Conservation (phyloP, 768 basidiomycete genomes). For the Daedalea quercina region DNA sequence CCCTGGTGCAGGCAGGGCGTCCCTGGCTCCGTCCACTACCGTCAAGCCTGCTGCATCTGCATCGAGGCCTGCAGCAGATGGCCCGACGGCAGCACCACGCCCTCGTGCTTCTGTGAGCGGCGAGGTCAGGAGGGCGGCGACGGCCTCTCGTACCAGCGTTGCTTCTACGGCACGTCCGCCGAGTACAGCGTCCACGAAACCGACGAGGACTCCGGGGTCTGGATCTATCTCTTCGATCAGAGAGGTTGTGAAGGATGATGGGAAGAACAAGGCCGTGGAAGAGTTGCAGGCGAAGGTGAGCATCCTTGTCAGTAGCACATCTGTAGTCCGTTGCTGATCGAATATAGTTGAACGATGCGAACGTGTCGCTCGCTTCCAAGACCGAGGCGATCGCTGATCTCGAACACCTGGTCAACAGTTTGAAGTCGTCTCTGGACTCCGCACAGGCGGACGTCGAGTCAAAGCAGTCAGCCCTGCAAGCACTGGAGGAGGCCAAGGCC, state of each 20-base stretch:
- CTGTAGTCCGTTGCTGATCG: not conserved
- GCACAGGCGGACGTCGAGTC: conserved; percentile 40
- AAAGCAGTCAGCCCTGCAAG: conserved; percentile 36
- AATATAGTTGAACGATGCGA: conserved; percentile 53
- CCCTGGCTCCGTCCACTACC: conserved; percentile 19
- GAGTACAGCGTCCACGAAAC: conserved; percentile 27
- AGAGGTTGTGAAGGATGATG: conserved; percentile 53
- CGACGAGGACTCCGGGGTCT: conserved; percentile 39
- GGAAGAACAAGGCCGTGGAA: conserved; percentile 37
- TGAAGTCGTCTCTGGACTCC: conserved; percentile 43
- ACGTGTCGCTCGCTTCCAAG: conserved; percentile 47
- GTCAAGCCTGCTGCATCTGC: conserved; percentile 11
- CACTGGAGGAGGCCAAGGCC: conserved; percentile 43
- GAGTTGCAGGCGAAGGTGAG: conserved; percentile 57
- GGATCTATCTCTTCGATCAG: conserved; percentile 70
- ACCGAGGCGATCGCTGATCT: conserved; percentile 42
- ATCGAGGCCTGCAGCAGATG: conserved; percentile 13
- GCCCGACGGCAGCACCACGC: conserved; percentile 28
- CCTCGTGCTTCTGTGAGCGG: conserved; percentile 69
- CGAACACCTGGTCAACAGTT: conserved; percentile 42
- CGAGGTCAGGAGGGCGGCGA: conserved; percentile 45
- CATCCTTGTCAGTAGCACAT: not conserved
- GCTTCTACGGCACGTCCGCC: conserved; percentile 31
- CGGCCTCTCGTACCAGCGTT: conserved; percentile 18
- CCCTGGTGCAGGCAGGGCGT: conserved; percentile 13